These are phyloP conservation scores for Suillus paluster DNA, from an alignment of 768 basidiomycete genomes.

Conservation along the genomic window DNA sequence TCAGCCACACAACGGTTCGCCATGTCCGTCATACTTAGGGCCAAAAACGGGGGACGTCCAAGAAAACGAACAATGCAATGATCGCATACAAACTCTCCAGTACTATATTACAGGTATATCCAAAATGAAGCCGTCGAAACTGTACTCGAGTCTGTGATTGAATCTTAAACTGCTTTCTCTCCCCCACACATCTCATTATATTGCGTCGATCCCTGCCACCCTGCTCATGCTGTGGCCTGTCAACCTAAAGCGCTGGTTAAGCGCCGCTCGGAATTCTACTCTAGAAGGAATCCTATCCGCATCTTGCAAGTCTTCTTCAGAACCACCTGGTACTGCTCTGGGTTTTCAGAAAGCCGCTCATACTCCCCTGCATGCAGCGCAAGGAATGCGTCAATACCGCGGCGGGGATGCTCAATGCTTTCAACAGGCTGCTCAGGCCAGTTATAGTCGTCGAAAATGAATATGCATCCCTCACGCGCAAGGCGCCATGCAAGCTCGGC, in stretches of 20 bases:
- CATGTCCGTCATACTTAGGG: too few species aligned
- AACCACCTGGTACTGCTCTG: conserved; percentile 54
- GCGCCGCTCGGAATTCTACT: too few species aligned
- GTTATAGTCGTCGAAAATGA: conserved; percentile 63
- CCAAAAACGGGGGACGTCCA: too few species aligned
- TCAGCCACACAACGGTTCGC: too few species aligned
- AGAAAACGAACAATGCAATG: too few species aligned
- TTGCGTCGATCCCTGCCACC: conserved; percentile 29
- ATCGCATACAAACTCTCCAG: too few species aligned
- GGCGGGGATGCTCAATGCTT: conserved; percentile 57
- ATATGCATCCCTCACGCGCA: conserved; percentile 50
- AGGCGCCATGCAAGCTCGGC: conserved; percentile 63
- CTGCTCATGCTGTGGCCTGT: conserved; percentile 54
- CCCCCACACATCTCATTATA: conserved; percentile 21
- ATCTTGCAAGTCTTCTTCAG: conserved; percentile 53
- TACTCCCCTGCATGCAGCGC: conserved; percentile 54
- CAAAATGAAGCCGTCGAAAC: not conserved
- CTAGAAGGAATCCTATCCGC: conserved; percentile 62
- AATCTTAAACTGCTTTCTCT: conserved; percentile 16
- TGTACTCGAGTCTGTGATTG: not conserved
- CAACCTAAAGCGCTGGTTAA: too few species aligned
- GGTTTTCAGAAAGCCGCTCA: conserved; percentile 39
- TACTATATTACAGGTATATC: too few species aligned
- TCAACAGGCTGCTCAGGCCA: conserved; percentile 54
- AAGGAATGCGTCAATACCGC: conserved; percentile 61